Conservation (phyloP, 345 rosid species). For the Populus alba region DNA sequence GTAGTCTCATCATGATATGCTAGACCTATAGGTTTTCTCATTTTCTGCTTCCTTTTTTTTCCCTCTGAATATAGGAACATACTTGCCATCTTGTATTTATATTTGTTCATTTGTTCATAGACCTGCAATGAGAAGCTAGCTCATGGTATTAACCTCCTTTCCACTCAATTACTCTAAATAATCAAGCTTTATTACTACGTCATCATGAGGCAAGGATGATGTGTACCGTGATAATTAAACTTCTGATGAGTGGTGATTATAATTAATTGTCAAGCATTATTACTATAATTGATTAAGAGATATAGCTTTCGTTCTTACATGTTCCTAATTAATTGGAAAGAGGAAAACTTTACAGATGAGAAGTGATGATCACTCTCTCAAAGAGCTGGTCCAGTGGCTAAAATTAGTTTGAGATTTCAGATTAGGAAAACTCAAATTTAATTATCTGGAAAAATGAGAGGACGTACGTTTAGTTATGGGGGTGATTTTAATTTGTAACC, state of each 20-base stretch:
- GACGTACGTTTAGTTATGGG: not conserved
- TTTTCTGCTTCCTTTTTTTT: not conserved
- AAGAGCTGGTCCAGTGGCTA: not conserved
- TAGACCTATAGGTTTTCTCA: not conserved
- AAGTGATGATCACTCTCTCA: too few species aligned
- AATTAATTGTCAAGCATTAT: not conserved
- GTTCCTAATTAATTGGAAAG: not conserved
- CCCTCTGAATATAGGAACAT: not conserved
- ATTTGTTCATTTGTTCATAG: slow-evolving; percentile 15
- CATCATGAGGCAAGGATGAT: slow-evolving; percentile 8
- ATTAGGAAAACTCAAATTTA: not conserved
- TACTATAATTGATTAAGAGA: not conserved
- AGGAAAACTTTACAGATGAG: not conserved
- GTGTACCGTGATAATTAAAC: not conserved
- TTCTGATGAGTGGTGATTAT: not conserved
- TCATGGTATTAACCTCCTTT: not conserved
- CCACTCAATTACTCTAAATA: not conserved
- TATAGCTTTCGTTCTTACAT: not conserved
- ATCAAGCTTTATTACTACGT: not conserved
- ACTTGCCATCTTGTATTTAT: not conserved
- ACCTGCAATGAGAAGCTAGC: not conserved
- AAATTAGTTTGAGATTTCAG: not conserved
- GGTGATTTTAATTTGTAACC: not conserved
- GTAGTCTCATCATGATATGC: not conserved
- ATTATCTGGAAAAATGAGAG: not conserved